A percentile compares a stretch with the other conserved stretches of the same genome.
These are phyloP conservation scores for Xylaria sp. DNA, from an alignment of 2,329 filamentous ascomycete species.

Conservation along the genomic window DNA sequence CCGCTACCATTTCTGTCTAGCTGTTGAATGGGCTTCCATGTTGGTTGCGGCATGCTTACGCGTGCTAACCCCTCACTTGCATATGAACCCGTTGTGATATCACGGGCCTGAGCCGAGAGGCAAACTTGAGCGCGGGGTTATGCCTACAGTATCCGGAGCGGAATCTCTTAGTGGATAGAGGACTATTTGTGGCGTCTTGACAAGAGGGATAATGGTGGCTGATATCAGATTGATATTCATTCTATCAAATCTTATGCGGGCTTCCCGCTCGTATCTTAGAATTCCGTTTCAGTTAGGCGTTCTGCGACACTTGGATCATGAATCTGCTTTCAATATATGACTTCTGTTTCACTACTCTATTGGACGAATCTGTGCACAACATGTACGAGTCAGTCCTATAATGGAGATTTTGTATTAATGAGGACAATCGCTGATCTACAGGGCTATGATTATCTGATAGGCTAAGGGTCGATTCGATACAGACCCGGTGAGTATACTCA, in stretches of 20 bases:
- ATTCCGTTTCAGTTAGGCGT: no score
- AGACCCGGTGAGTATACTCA: no score
- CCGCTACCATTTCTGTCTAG: neutral
- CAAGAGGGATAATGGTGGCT: neutral
- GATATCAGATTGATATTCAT: neutral
- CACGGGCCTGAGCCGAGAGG: neutral
- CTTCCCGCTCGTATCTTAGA: no score
- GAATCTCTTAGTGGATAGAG: neutral
- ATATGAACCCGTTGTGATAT: neutral
- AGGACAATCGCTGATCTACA: neutral
- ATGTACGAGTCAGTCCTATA: no score
- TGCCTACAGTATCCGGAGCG: neutral
- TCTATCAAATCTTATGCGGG: no score
- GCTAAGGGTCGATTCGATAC: no score
- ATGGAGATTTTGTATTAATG: no score
- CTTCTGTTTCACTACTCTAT: no score
- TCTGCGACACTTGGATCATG: no score
- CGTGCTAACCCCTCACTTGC: slow-evolving; percentile 1
- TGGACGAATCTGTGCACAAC: no score
- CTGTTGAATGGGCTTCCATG: neutral
- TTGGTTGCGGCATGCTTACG: neutral
- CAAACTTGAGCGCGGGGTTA: slow-evolving; percentile 17
- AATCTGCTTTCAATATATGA: no score
- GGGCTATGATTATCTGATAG: slow-evolving; percentile 11
- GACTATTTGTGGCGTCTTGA: neutral